Evolutionary conservation across 2,329 filamentous ascomycete species (phyloP).

Genomic region (Boeremia exigua): DNA sequence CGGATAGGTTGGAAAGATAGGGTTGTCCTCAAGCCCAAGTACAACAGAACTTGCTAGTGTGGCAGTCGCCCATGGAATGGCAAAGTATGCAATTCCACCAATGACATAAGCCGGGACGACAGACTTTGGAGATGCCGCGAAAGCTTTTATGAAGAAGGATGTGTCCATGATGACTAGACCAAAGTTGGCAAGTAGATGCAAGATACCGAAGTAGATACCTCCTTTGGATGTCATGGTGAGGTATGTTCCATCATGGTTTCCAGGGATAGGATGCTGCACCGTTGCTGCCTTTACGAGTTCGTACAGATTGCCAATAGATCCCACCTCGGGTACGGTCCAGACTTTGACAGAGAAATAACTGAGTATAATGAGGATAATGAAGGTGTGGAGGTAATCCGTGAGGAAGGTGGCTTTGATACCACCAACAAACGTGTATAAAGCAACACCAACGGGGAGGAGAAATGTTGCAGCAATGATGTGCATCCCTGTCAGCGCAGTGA

Average conservation of each 20-base stretch:
- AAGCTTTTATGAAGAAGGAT: constrained; percentile 22
- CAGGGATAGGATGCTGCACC: constrained; percentile 72
- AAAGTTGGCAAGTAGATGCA: constrained; percentile 19
- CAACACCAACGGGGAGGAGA: constrained; percentile 55
- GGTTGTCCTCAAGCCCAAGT: constrained; percentile 48
- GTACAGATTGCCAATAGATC: constrained; percentile 11
- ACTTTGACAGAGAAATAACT: constrained; percentile 52
- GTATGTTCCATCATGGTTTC: constrained; percentile 79
- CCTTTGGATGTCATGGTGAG: constrained; percentile 76
- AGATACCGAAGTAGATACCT: constrained; percentile 14
- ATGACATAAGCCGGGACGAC: constrained; percentile 21
- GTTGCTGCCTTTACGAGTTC: constrained; percentile 60
- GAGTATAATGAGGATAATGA: constrained; percentile 80
- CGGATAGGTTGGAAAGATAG: constrained; percentile 50
- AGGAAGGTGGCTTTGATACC: constrained; percentile 74
- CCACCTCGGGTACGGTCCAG: constrained; percentile 11
- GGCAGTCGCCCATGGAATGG: constrained; percentile 27
- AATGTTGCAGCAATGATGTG: constrained; percentile 17
- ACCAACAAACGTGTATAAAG: constrained; percentile 73
- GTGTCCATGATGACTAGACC: constrained; percentile 21
- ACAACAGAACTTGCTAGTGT: constrained; percentile 53
- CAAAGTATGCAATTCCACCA: constrained; percentile 16
- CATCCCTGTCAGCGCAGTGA: constrained; percentile 55
- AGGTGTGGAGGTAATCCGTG: constrained; percentile 83
- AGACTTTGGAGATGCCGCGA: constrained; percentile 18